A percentile compares a stretch with the other conserved stretches of the same genome.
Conservation (phyloP, 2,329 filamentous ascomycete species). For the Coniochaeta prunicola region DNA sequence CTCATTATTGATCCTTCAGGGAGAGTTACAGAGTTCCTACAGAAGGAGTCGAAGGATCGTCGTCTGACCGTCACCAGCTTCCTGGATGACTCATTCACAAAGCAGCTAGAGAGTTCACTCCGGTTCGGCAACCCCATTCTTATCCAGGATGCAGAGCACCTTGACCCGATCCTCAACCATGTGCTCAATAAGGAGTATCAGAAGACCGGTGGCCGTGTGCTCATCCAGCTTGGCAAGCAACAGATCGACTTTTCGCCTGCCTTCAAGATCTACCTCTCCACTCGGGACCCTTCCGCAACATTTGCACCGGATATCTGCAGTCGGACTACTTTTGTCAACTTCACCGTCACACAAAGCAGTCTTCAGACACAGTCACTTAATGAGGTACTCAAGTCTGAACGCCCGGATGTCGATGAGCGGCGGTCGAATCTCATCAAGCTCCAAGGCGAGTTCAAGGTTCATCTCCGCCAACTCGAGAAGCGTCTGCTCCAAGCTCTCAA, state of each 20-base stretch:
- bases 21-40: constrained; percentile 86
- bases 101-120: constrained; percentile 92
- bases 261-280: constrained; percentile 93
- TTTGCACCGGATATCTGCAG: constrained; percentile 97
- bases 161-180: constrained; percentile 96
- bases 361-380: constrained; percentile 96
- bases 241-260: constrained; percentile 98
- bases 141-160: constrained; percentile 94
- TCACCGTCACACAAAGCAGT: constrained; percentile 98
- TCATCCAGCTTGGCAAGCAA: constrained; percentile 97
- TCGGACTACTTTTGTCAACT: constrained; percentile 98
- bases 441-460: constrained; percentile 98
- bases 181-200: constrained; percentile 99
- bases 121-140: constrained; percentile 98
- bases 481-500: constrained; percentile 90
- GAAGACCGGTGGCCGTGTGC: constrained; percentile 92
- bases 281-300: constrained; percentile 87
- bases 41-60: constrained; percentile 88
- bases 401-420: constrained; percentile 93
- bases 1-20: constrained; percentile 98
- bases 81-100: constrained; percentile 94
- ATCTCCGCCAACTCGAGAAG: constrained; percentile 91
- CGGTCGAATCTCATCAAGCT: constrained; percentile 97
- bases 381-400: constrained; percentile 93
- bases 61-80: constrained; percentile 96